These are phyloP conservation scores for Kwoniella dejecticola DNA, from an alignment of 768 basidiomycete genomes.

Conservation along the genomic window DNA sequence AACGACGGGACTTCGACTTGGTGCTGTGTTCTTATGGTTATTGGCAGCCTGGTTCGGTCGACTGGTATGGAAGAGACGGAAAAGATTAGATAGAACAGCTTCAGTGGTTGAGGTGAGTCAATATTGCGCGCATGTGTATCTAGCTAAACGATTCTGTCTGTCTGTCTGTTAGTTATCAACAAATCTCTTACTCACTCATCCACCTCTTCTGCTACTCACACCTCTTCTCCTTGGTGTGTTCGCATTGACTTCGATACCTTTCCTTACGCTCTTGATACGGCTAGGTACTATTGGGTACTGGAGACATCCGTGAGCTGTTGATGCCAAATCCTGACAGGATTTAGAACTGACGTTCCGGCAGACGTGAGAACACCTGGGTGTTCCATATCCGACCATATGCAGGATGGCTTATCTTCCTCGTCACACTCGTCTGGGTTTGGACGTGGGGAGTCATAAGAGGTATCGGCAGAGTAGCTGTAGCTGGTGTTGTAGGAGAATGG, in stretches of 20 bases:
- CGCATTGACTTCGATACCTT: slow-evolving; percentile 48
- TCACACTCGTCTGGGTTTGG: slow-evolving; percentile 68
- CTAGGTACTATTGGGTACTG: slow-evolving; percentile 55
- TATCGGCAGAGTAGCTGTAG: slow-evolving; percentile 70
- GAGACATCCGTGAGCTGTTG: slow-evolving; percentile 49
- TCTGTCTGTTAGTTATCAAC: slow-evolving; percentile 46
- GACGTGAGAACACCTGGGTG: slow-evolving; percentile 56
- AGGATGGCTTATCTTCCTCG: slow-evolving; percentile 70
- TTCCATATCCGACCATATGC: slow-evolving; percentile 68
- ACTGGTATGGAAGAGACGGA: slow-evolving; percentile 60
- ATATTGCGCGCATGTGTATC: too few relatives aligned
- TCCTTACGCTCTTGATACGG: slow-evolving; percentile 52
- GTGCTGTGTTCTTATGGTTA: slow-evolving; percentile 72
- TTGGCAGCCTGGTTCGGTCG: slow-evolving; percentile 72
- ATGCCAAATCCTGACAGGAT: not conserved
- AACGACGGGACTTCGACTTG: slow-evolving; percentile 67
- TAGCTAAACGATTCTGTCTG: too few relatives aligned
- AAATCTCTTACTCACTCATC: slow-evolving; percentile 51
- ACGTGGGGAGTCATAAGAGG: slow-evolving; percentile 78
- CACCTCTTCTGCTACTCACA: slow-evolving; percentile 52
- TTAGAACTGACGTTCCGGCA: slow-evolving; percentile 7
- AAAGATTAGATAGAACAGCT: slow-evolving; percentile 62
- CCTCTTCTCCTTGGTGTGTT: slow-evolving; percentile 52
- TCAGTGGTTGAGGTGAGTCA: slow-evolving; percentile 56
- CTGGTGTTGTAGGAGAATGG: slow-evolving; percentile 87